phyloP scores from a whole-genome alignment of 257 asterid genomes.

The Lithospermum erythrorhizon region DNA sequence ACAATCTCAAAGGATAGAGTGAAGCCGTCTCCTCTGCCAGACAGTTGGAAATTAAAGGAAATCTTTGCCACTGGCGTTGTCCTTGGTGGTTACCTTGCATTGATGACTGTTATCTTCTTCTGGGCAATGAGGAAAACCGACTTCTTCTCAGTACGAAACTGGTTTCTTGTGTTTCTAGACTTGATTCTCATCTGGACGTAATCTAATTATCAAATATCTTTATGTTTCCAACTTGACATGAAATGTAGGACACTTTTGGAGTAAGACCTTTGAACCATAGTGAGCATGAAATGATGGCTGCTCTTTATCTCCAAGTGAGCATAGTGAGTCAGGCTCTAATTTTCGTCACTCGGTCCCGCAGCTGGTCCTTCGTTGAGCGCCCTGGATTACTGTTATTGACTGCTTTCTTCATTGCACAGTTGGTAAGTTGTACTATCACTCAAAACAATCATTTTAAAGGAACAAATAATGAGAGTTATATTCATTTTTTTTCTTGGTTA shows the following conservation, averaged over 20 bases:
- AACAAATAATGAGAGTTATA: background rate
- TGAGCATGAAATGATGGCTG: conserved; percentile 81
- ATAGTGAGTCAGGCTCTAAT: conserved; percentile 90
- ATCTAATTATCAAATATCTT: background rate
- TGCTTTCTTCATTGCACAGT: conserved; percentile 79
- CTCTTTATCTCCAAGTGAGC: conserved; percentile 93
- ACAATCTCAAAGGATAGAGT: conserved; percentile 97
- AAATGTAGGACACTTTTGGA: conserved; percentile 62
- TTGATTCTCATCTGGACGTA: background rate
- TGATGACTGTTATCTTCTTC: conserved; percentile 92
- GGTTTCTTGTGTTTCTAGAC: background rate
- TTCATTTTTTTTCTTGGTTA: background rate
- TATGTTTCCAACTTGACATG: background rate
- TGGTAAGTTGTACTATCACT: conserved; percentile 36
- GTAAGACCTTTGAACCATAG: conserved; percentile 38
- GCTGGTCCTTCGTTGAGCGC: conserved; percentile 84
- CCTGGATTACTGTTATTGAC: conserved; percentile 56
- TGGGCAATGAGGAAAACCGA: conserved; percentile 59
- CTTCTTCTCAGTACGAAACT: conserved; percentile 60
- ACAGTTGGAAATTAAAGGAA: conserved; percentile 93
- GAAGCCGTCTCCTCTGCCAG: conserved; percentile 95
- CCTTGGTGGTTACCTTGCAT: conserved; percentile 83
- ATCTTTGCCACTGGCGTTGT: conserved; percentile 84
- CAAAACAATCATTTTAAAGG: background rate
- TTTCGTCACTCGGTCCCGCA: conserved; percentile 81